phyloP scores from a whole-genome alignment of 345 rosid species.

The Pelargonium nanum region DNA sequence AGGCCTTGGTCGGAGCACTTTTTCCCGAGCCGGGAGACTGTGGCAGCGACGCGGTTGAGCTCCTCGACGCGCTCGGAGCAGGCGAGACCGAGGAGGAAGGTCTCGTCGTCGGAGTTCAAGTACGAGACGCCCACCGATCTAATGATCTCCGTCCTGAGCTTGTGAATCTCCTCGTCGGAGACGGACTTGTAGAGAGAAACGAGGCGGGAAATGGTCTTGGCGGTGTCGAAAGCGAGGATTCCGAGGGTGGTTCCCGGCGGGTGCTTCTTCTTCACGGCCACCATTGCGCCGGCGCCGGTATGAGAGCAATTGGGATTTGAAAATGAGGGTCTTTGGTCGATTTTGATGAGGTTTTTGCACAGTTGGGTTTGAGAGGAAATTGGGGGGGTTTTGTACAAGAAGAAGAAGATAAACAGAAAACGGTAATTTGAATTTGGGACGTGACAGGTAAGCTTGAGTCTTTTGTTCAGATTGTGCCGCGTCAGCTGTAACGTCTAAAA shows the following conservation, averaged over 20 bases:
- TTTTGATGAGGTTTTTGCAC: no score
- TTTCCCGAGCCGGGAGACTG: conserved; percentile 20
- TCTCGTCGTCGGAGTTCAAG: conserved; percentile 29
- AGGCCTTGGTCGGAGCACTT: conserved; percentile 24
- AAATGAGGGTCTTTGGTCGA: no score
- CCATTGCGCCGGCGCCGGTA: not conserved
- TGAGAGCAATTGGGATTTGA: no score
- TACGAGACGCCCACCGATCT: conserved; percentile 28
- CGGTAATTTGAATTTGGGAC: no score
- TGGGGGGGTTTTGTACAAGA: no score
- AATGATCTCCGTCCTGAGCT: conserved; percentile 18
- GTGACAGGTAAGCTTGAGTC: no score
- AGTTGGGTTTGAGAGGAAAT: no score
- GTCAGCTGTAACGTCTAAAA: no score
- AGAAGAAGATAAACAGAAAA: no score
- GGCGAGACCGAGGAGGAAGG: conserved; percentile 25
- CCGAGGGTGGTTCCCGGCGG: conserved; percentile 18
- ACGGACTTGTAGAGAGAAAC: conserved; percentile 25
- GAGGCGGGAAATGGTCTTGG: conserved; percentile 41
- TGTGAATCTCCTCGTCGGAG: conserved; percentile 19
- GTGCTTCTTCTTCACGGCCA: not conserved
- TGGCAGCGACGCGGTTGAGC: conserved; percentile 19
- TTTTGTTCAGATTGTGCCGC: no score
- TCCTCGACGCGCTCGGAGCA: conserved; percentile 37
- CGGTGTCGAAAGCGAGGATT: conserved; percentile 39